Conservation (phyloP, 2,329 filamentous ascomycete genomes). For the Corynespora cassiicola region DNA sequence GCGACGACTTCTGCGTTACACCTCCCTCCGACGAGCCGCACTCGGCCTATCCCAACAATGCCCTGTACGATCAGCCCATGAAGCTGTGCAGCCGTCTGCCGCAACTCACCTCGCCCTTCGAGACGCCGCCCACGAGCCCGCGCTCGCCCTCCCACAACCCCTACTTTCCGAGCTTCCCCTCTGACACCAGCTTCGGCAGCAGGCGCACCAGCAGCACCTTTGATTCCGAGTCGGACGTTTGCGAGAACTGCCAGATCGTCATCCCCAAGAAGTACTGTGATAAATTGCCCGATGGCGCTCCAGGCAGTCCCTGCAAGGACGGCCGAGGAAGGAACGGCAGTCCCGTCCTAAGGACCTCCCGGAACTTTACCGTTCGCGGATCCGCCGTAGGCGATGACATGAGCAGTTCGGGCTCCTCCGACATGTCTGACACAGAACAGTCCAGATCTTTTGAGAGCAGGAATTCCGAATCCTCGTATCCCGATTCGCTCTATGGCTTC, state of each 20-base stretch:
- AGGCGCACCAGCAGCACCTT: conserved; percentile 43
- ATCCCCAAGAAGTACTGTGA: conserved; percentile 62
- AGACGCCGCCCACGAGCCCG: conserved; percentile 50
- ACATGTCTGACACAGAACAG: conserved; percentile 46
- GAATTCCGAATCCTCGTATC: conserved; percentile 34
- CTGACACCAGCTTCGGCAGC: conserved; percentile 36
- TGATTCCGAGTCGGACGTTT: conserved; percentile 59
- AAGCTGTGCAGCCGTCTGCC: conserved; percentile 40
- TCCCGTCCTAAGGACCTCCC: conserved; percentile 62
- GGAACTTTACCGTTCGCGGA: conserved; percentile 60
- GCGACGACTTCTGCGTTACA: conserved; percentile 55
- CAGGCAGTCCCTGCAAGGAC: conserved; percentile 57
- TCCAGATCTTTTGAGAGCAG: conserved; percentile 43
- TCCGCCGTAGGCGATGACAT: conserved; percentile 30
- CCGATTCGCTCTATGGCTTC: conserved; percentile 48
- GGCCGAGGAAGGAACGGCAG: conserved; percentile 58
- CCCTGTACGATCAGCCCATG: conserved; percentile 42
- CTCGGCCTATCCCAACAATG: conserved; percentile 38
- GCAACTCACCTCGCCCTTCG: conserved; percentile 44
- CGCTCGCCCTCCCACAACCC: conserved; percentile 53
- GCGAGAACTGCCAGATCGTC: conserved; percentile 64
- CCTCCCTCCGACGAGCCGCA: conserved; percentile 46
- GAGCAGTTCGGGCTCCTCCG: conserved; percentile 43
- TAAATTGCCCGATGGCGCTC: conserved; percentile 59
- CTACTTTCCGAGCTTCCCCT: conserved; percentile 53